These are phyloP conservation scores for Pleodorina starrii DNA, from an alignment of 139 green algal genomes.

Conservation along the genomic window DNA sequence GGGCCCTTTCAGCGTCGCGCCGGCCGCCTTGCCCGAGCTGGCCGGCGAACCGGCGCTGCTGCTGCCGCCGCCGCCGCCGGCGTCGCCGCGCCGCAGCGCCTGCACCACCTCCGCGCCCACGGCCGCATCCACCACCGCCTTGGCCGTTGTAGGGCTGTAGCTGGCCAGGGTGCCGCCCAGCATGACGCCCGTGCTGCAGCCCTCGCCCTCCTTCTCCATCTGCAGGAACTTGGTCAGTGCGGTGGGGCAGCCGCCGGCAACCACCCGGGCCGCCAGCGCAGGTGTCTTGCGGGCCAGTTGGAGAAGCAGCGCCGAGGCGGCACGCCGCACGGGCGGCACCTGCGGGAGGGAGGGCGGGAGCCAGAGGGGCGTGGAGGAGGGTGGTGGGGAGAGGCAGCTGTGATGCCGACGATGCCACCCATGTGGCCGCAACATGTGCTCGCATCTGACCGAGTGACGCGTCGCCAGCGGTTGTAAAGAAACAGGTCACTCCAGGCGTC, in stretches of 20 bases:
- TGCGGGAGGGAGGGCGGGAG: neutral
- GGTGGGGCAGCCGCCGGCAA: slow-evolving; percentile 40
- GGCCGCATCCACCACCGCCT: slow-evolving; percentile 59
- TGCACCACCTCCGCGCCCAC: slow-evolving; percentile 50
- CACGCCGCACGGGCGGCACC: slow-evolving; percentile 57
- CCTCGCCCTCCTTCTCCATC: slow-evolving; percentile 55
- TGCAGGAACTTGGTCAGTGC: slow-evolving; percentile 56
- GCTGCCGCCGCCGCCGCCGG: neutral
- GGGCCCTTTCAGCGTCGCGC: neutral
- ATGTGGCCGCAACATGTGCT: too few relatives aligned
- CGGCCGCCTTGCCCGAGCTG: neutral
- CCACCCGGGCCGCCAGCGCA: slow-evolving; percentile 52
- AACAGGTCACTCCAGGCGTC: too few relatives aligned
- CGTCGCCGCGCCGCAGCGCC: slow-evolving; percentile 17
- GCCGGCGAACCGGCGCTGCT: neutral
- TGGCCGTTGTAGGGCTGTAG: slow-evolving; percentile 53
- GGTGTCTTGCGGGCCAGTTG: slow-evolving; percentile 66
- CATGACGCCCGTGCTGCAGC: slow-evolving; percentile 21
- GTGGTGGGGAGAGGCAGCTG: too few relatives aligned
- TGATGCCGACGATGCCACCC: too few relatives aligned
- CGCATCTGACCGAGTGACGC: too few relatives aligned
- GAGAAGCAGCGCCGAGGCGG: slow-evolving; percentile 61
- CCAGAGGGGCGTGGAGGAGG: neutral
- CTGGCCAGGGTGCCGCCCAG: slow-evolving; percentile 52
- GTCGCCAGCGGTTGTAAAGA: too few relatives aligned